Evolutionary conservation across 2,329 filamentous ascomycete genomes (phyloP), one percentile per base, ranked within the genome.

Genomic region (Botryotinia narcissicola): DNA sequence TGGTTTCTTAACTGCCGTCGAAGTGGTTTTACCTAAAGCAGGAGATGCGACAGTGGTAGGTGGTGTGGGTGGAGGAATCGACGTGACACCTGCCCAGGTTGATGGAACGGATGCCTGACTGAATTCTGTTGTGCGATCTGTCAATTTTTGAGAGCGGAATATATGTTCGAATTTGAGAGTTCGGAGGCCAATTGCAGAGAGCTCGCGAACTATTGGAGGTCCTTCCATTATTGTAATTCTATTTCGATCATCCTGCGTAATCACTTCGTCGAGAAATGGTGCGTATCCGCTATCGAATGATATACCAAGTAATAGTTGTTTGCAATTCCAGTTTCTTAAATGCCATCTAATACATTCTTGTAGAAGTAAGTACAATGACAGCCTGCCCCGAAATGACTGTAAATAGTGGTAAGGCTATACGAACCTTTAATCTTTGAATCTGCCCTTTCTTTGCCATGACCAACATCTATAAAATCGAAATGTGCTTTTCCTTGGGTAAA

Each of bases 401-500:
- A n/a, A 57, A 68, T 42, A 6, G 18, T 18, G 1, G 25, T 8
- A n/a, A 57, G 25, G 57, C 3, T 7, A 60, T 40, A 72, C 81
- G 67, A 80, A 89, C 88, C 88, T 84, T 85, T 86, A 76, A 91
- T 87, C 80, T 91, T 91, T 64, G 85, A 85, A 78, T 89, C 87
- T 12, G 87, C 86, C 68, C 86, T 83, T 77, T 90, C 88, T 79
- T 89, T 89, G 62, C 86, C 86, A 76, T 85, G 82, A 48, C 89
- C 89, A 71, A 91, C 85, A 78, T 91, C 89, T 73, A 91, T 83
- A 82, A 90, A 91, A 80, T 91, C 88, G 82, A 91, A 90, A 18
- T 85, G 86, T 16, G 87, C 84, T 75, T 86, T 86, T 74, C 84
- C 85, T 80, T 89, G 88, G 67, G 86, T 89, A 82, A 91, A 91